Conservation (phyloP, 768 basidiomycete genomes). For the Calocybe indica region DNA sequence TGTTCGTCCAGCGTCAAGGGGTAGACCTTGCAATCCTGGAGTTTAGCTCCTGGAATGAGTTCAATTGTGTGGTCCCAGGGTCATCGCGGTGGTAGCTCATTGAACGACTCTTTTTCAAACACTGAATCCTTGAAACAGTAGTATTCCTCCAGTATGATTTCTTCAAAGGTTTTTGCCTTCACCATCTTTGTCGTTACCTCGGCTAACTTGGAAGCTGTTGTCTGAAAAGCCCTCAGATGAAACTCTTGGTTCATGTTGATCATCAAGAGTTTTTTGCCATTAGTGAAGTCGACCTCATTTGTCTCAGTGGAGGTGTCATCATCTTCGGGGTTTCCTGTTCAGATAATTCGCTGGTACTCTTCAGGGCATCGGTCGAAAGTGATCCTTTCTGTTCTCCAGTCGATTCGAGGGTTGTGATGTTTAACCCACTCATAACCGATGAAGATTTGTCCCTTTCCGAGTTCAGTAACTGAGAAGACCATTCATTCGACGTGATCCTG, state of each 20-base stretch:
- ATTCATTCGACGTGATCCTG: too few species aligned
- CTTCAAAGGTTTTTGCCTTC: constrained; percentile 4
- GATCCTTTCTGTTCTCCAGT: constrained; percentile 9
- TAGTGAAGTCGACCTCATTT: too few species aligned
- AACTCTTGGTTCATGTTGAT: too few species aligned
- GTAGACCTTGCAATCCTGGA: constrained; percentile 27
- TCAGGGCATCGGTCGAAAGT: constrained; percentile 8
- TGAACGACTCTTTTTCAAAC: constrained; percentile 11
- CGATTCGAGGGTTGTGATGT: constrained; percentile 14
- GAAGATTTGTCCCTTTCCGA: not conserved
- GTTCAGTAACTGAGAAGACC: too few species aligned
- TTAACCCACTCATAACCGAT: constrained; percentile 16
- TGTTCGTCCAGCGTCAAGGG: constrained; percentile 24
- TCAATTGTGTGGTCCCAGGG: constrained; percentile 32
- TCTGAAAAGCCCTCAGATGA: not conserved
- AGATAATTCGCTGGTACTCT: not conserved
- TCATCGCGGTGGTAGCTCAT: constrained; percentile 19
- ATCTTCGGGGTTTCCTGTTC: too few species aligned
- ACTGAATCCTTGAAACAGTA: constrained; percentile 6
- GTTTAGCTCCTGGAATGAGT: constrained; percentile 19
- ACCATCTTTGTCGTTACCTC: not conserved
- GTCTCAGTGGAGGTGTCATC: too few species aligned
- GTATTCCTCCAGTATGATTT: constrained; percentile 1
- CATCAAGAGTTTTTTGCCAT: too few species aligned
- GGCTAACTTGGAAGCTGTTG: not conserved